Base-by-base conservation (phyloP, 805 yeast genomes). In the Saturnispora diversa region DNA sequence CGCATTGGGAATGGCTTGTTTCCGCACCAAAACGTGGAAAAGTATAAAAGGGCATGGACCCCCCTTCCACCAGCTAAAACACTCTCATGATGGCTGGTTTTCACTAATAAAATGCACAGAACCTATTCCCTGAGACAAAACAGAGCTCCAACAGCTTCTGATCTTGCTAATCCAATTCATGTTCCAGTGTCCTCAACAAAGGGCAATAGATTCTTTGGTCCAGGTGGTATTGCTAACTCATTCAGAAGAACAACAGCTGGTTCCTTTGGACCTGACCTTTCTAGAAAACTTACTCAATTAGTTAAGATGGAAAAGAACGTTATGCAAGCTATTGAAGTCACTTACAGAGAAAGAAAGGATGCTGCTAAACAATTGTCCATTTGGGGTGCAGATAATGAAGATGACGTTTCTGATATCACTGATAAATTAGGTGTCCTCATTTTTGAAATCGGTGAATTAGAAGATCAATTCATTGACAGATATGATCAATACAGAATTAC, bases 341-440 rank as follows among this genome's bases (percentile, higher is more conserved):
- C 80, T 45, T 80, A 88, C 44, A 70, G 75, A 57, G 92, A 83
- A 66, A 72, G 90, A 64, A 74, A 80, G 64, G 81, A 79, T 50
- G 86, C 82, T 47, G 92, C 94, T 43, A 81, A 75, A 61, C 92
- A 83, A 62, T 69, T 84, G 60, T 77, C 86, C 39, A 60, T 80
- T 31, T 84, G 95, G 95, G 94, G 94, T 70, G 81, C 80, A 58
- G 84, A 75, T 49, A 81, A 84, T 54, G 92, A 83, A 56, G 92
- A 84, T 55, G 90, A 83, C 51, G 86, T 85, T 35, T 73, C 84
- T 34, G 94, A 84, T 62, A 78, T 85, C 54, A 82, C 94, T 39
- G 94, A 84, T 65, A 84, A 84, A 62, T 69, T 84, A 56, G 94
- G 94, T 55, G 92, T 83, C 44, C 68, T 85, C 49, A 72, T 83